These are phyloP conservation scores for Malus asiatica DNA, from an alignment of 306 rosid genomes.

Conservation along the genomic window DNA sequence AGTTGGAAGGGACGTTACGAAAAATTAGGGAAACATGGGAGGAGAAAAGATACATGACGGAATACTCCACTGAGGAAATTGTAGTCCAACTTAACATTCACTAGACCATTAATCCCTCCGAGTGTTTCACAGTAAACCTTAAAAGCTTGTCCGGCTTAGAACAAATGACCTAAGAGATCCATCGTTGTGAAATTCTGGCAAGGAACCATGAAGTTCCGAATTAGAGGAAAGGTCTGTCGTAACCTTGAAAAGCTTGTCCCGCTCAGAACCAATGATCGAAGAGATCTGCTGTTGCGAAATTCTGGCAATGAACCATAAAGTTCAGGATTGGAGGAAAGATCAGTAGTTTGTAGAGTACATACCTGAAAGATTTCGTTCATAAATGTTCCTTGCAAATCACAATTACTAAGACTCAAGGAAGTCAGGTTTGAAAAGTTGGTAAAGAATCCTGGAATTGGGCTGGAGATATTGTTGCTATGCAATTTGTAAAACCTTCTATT, in stretches of 20 bases:
- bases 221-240: neutral
- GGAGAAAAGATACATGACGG: neutral
- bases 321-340: neutral
- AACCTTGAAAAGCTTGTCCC: slow-evolving; percentile 1
- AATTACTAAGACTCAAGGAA: neutral
- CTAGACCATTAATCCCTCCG: neutral
- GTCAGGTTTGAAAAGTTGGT: slow-evolving; percentile 12
- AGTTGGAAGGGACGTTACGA: neutral
- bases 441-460: neutral
- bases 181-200: neutral
- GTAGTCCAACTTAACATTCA: neutral
- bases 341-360: neutral
- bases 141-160: neutral
- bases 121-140: slow-evolving; percentile 15
- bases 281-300: neutral
- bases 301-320: slow-evolving; percentile 13
- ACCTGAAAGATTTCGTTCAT: slow-evolving; percentile 8
- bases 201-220: neutral
- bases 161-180: neutral
- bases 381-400: neutral
- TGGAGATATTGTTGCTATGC: neutral
- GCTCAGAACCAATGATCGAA: neutral
- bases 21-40: slow-evolving; percentile 8
- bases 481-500: neutral
- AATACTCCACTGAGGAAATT: slow-evolving; percentile 6